phyloP scores from a whole-genome alignment of 768 basidiomycete species.

The Suillus lakei region DNA sequence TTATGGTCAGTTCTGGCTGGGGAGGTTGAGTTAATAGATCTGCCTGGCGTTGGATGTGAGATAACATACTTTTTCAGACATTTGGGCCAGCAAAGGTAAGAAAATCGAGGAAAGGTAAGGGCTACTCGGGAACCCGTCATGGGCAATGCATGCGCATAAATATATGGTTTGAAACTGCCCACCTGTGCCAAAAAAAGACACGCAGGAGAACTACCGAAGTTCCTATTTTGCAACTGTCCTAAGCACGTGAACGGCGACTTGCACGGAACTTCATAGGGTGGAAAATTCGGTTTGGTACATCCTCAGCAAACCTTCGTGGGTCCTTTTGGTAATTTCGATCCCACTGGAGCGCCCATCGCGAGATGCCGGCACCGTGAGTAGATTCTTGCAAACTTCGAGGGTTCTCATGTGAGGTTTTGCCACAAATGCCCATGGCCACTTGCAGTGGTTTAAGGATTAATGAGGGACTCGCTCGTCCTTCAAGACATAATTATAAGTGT shows the following conservation, averaged over 20 bases:
- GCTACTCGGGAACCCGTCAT: background rate
- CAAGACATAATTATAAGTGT: background rate
- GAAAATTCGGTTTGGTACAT: background rate
- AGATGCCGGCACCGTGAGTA: background rate
- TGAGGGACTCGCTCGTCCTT: background rate
- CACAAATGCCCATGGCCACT: background rate
- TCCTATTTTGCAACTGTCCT: background rate
- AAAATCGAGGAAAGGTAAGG: background rate
- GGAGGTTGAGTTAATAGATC: background rate
- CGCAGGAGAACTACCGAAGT: background rate
- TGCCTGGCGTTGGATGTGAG: background rate
- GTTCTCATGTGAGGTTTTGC: background rate
- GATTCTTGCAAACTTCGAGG: background rate
- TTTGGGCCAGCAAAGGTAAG: background rate
- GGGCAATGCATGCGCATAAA: background rate
- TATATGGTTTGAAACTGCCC: background rate
- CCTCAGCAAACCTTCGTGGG: constrained; percentile 4
- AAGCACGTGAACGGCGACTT: constrained; percentile 9
- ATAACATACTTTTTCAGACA: constrained; percentile 3
- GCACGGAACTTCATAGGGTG: background rate
- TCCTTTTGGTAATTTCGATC: constrained; percentile 1
- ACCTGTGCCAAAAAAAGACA: constrained; percentile 4
- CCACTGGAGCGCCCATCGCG: background rate
- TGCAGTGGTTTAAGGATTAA: background rate
- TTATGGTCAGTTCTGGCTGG: constrained; percentile 24